Percentiles rank a stretch among this genome's conserved stretches.
Evolutionary conservation across 805 yeast genomes (phyloP).

Genomic region (Blastobotrys chiropterorum): DNA sequence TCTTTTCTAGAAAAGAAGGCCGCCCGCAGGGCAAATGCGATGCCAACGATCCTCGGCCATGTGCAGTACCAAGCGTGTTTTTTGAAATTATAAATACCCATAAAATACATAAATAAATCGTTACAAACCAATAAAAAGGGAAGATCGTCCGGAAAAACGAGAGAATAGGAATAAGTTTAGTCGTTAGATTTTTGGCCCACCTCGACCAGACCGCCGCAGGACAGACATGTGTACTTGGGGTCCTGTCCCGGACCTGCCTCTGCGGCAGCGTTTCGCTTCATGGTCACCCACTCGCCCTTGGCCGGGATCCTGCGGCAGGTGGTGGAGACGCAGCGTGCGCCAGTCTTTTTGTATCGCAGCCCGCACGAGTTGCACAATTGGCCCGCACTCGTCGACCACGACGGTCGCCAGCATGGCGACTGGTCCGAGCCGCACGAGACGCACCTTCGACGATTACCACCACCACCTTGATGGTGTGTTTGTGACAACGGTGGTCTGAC

Average conservation of each 20-base stretch:
- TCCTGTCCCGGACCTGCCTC: conserved; percentile 38
- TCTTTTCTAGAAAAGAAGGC: no score
- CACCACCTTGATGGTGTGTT: not conserved
- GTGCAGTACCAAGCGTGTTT: no score
- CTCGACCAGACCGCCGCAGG: conserved; percentile 53
- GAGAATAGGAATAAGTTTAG: not conserved
- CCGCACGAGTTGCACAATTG: conserved; percentile 97
- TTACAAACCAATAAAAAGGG: not conserved
- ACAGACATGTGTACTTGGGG: conserved; percentile 42
- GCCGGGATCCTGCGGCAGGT: conserved; percentile 87
- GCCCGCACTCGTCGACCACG: conserved; percentile 89
- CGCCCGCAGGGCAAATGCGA: no score
- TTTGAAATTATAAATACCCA: not conserved
- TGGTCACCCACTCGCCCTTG: conserved; percentile 88
- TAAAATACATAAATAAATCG: not conserved
- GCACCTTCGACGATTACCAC: conserved; percentile 50
- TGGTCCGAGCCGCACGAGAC: conserved; percentile 86
- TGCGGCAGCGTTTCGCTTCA: conserved; percentile 52
- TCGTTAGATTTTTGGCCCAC: conserved; percentile 8
- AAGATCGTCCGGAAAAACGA: no score
- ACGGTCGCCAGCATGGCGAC: conserved; percentile 98
- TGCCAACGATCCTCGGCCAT: no score
- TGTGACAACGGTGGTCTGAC: not conserved
- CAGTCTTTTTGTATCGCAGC: conserved; percentile 85
- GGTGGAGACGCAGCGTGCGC: conserved; percentile 76